Conservation (phyloP, 2,329 filamentous ascomycete genomes). For the Tolypocladium cylindrosporum region DNA sequence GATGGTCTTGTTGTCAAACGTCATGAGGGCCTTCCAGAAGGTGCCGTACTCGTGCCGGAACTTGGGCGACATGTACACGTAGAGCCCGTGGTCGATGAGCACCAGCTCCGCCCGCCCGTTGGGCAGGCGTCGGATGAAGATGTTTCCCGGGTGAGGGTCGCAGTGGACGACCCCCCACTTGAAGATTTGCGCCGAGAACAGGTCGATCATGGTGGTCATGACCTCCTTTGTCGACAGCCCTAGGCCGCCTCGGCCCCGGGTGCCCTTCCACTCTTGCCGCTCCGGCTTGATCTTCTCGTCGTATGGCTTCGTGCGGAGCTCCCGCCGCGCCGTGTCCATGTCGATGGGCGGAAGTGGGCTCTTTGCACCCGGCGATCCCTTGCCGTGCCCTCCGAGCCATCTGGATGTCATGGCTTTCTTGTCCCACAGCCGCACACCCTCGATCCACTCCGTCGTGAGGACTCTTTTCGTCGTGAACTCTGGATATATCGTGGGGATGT, state of each 20-base stretch:
- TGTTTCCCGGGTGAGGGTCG: slow-evolving; percentile 94
- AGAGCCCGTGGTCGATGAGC: slow-evolving; percentile 93
- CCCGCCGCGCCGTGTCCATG: slow-evolving; percentile 31
- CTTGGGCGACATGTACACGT: slow-evolving; percentile 76
- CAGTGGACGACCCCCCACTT: slow-evolving; percentile 93
- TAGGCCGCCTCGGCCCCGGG: slow-evolving; percentile 64
- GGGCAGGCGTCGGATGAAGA: slow-evolving; percentile 82
- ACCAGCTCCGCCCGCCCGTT: slow-evolving; percentile 81
- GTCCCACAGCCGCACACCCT: slow-evolving; percentile 88
- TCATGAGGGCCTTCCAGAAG: slow-evolving; percentile 92
- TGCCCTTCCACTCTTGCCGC: slow-evolving; percentile 68
- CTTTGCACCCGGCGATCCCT: slow-evolving; percentile 71
- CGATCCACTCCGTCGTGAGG: slow-evolving; percentile 96
- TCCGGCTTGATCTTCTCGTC: slow-evolving; percentile 66
- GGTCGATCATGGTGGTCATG: slow-evolving; percentile 92
- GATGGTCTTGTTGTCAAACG: slow-evolving; percentile 82
- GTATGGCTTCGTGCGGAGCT: slow-evolving; percentile 40
- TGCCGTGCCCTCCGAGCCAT: slow-evolving; percentile 70
- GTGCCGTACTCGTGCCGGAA: slow-evolving; percentile 80
- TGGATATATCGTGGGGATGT: slow-evolving; percentile 75
- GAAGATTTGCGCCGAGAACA: slow-evolving; percentile 98
- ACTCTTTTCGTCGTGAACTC: slow-evolving; percentile 76
- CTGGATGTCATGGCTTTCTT: slow-evolving; percentile 66
- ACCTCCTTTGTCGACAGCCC: slow-evolving; percentile 76
- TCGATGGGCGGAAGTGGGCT: slow-evolving; percentile 45